These are phyloP conservation scores for Zygnema cylindricum DNA, from an alignment of 139 green algal species.

Conservation along the genomic window DNA sequence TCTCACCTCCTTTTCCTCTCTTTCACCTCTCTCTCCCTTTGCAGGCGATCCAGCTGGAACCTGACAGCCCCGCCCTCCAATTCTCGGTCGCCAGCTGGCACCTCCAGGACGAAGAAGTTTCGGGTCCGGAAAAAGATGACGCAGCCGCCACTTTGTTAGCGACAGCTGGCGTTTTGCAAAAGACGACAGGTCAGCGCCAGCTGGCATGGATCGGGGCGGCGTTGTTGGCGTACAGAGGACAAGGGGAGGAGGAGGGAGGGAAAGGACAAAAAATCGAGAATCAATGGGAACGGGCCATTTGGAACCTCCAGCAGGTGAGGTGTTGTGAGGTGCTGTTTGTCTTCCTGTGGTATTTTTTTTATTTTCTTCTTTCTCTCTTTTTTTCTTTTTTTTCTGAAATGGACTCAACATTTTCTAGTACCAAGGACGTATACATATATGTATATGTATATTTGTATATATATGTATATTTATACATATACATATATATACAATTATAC, in stretches of 20 bases:
- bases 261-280: neutral
- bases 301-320: neutral
- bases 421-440: neutral
- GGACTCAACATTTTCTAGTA: too few species aligned
- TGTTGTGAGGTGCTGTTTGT: neutral
- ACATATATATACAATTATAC: too few species aligned
- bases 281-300: neutral
- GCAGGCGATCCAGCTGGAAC: conserved; percentile 5
- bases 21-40: too few species aligned
- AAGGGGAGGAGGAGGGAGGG: neutral
- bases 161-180: neutral
- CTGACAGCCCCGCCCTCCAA: neutral
- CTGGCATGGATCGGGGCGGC: neutral
- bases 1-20: too few species aligned
- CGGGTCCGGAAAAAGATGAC: neutral
- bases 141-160: neutral
- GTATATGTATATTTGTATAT: neutral
- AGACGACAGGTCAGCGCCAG: neutral
- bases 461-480: too few species aligned
- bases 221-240: neutral
- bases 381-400: neutral
- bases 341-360: neutral
- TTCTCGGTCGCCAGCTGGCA: neutral
- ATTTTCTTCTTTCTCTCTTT: conserved; percentile 1
- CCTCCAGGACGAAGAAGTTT: neutral